phyloP scores from a whole-genome alignment of 2,329 filamentous ascomycete genomes.

The Penicillium corylophilum region DNA sequence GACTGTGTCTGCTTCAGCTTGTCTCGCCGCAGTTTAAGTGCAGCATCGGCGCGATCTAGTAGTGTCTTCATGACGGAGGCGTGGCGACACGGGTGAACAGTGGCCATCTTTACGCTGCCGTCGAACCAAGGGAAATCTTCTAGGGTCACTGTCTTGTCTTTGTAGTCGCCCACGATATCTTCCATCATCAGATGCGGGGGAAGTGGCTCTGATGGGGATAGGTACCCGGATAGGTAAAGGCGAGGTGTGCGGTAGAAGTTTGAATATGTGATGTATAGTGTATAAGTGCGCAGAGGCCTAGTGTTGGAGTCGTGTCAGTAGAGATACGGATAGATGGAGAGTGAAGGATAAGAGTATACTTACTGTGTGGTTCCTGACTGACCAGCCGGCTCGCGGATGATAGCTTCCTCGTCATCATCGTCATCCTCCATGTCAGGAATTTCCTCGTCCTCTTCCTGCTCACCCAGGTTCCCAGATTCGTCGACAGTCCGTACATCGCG shows the following conservation, averaged over 20 bases:
- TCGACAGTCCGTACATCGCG: conserved; percentile 84
- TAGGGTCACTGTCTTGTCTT: conserved; percentile 96
- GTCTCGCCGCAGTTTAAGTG: conserved; percentile 81
- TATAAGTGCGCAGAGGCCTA: conserved; percentile 88
- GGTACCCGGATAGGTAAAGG: conserved; percentile 90
- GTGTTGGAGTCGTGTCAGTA: conserved; percentile 9
- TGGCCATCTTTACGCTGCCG: conserved; percentile 90
- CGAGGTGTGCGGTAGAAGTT: conserved; percentile 95
- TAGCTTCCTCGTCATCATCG: conserved; percentile 88
- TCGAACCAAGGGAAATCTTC: conserved; percentile 97
- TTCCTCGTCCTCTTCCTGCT: conserved; percentile 66
- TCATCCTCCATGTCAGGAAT: conserved; percentile 99
- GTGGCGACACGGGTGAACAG: conserved; percentile 95
- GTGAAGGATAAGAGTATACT: conserved; percentile 29
- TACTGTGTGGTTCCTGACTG: conserved; percentile 55
- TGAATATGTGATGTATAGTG: conserved; percentile 96
- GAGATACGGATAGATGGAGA: background rate
- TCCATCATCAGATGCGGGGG: conserved; percentile 89
- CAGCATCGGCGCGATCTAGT: conserved; percentile 90
- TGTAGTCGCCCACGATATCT: conserved; percentile 93
- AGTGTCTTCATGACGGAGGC: conserved; percentile 97
- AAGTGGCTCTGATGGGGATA: conserved; percentile 74
- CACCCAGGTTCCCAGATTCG: conserved; percentile 81
- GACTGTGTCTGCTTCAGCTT: conserved; percentile 68
- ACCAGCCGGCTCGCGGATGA: conserved; percentile 72